Conservation (phyloP, 495 filamentous ascomycete genomes). For the Aspergillus diversus region DNA sequence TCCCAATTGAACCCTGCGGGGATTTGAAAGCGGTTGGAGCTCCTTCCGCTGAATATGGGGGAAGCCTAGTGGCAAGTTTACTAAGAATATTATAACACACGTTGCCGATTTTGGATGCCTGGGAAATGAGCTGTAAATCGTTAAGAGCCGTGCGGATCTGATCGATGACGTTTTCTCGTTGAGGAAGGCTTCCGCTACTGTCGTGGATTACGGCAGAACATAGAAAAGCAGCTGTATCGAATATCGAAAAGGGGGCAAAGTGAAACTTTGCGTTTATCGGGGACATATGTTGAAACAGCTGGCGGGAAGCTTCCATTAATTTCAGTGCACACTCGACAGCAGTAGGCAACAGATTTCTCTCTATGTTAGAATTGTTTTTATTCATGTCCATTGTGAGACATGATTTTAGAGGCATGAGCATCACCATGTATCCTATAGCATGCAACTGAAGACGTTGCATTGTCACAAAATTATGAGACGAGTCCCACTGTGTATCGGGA, state of each 20-base stretch:
- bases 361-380: constrained; percentile 27
- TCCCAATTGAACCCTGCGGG: constrained; percentile 4
- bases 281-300: constrained; percentile 44
- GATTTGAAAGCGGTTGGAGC: constrained; percentile 4
- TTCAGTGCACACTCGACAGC: constrained; percentile 47
- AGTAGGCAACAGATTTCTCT: constrained; percentile 35
- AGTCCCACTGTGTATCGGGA: constrained; percentile 52
- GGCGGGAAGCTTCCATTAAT: constrained; percentile 43
- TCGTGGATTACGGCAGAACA: constrained; percentile 58
- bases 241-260: constrained; percentile 55
- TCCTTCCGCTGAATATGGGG: constrained; percentile 9
- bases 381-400: constrained; percentile 38
- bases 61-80: constrained; percentile 26
- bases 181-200: constrained; percentile 41
- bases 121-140: constrained; percentile 41
- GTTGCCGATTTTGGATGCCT: constrained; percentile 36
- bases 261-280: constrained; percentile 54
- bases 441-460: constrained; percentile 55
- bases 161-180: constrained; percentile 43
- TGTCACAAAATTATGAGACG: constrained; percentile 41
- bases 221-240: constrained; percentile 53
- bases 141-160: constrained; percentile 40
- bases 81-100: constrained; percentile 29
- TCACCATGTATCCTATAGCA: constrained; percentile 49
- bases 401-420: constrained; percentile 47